These are phyloP conservation scores for Verruconis gallopava DNA, from an alignment of 2,329 filamentous ascomycete genomes.

Conservation along the genomic window DNA sequence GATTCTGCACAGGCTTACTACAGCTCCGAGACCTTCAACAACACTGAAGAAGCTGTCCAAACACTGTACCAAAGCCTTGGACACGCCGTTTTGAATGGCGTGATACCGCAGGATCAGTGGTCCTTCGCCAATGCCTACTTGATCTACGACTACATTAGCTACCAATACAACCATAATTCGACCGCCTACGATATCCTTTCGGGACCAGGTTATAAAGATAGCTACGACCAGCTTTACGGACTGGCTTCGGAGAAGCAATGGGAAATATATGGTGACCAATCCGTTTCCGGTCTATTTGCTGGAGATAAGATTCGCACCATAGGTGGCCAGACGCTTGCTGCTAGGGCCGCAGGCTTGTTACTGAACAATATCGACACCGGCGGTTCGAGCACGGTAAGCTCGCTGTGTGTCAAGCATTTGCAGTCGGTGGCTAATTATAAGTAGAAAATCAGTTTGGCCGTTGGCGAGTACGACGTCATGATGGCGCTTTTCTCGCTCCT, in stretches of 20 bases:
- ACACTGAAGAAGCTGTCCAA: conserved; percentile 13
- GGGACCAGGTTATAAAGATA: conserved; percentile 14
- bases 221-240: conserved; percentile 15
- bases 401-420: background rate
- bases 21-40: conserved; percentile 25
- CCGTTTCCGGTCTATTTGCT: background rate
- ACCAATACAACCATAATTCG: conserved; percentile 39
- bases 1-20: conserved; percentile 28
- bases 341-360: conserved; percentile 26
- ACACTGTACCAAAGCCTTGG: conserved; percentile 35
- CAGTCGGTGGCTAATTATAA: conserved; percentile 6
- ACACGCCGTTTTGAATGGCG: conserved; percentile 28
- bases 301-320: conserved; percentile 24
- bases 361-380: conserved; percentile 24
- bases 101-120: conserved; percentile 23
- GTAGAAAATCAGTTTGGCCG: conserved; percentile 32
- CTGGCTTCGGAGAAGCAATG: conserved; percentile 14
- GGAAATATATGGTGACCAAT: conserved; percentile 8
- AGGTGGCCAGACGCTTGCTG: conserved; percentile 30
- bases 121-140: conserved; percentile 39
- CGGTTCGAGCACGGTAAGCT: conserved; percentile 17
- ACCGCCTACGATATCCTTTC: conserved; percentile 25
- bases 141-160: conserved; percentile 45
- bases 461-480: conserved; percentile 23
- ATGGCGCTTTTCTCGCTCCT: conserved; percentile 23